phyloP scores from a whole-genome alignment of 2,329 filamentous ascomycete genomes.

The Alternaria incomplexa region DNA sequence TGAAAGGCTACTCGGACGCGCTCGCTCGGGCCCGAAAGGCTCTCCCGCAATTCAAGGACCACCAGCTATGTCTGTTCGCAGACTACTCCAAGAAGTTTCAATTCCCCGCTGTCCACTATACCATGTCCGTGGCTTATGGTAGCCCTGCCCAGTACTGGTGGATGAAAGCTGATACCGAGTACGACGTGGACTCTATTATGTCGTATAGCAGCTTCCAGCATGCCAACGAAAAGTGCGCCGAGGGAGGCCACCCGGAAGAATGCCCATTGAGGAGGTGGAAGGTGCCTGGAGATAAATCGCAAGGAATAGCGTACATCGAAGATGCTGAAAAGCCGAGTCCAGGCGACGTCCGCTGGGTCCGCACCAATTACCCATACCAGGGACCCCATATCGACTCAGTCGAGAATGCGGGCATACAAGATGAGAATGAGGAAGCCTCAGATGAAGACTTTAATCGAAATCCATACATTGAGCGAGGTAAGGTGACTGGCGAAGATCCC shows the following conservation, averaged over 20 bases:
- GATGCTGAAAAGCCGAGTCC: not conserved
- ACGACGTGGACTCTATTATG: not conserved
- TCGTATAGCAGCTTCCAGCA: not conserved
- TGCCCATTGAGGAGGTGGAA: not conserved
- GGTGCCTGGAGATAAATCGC: not conserved
- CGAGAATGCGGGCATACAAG: not conserved
- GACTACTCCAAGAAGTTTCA: not conserved
- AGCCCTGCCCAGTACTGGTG: not conserved
- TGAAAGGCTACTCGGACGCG: not conserved
- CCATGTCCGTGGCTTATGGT: not conserved
- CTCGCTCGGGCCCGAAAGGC: not conserved
- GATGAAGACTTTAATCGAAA: not conserved
- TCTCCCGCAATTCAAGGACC: not conserved
- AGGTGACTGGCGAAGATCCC: not conserved
- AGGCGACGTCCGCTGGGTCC: not conserved
- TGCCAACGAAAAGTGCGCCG: not conserved
- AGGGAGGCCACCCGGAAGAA: not conserved
- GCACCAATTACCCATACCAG: not conserved
- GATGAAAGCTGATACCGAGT: not conserved
- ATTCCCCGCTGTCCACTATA: not conserved
- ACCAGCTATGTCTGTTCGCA: not conserved
- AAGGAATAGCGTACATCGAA: not conserved
- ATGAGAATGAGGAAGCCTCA: not conserved
- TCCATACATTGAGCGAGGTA: not conserved
- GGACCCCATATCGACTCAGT: not conserved